A percentile compares a stretch with the other conserved stretches of the same genome.
phyloP scores from a whole-genome alignment of 2,329 filamentous ascomycete genomes.

The Neonectria magnoliae region DNA sequence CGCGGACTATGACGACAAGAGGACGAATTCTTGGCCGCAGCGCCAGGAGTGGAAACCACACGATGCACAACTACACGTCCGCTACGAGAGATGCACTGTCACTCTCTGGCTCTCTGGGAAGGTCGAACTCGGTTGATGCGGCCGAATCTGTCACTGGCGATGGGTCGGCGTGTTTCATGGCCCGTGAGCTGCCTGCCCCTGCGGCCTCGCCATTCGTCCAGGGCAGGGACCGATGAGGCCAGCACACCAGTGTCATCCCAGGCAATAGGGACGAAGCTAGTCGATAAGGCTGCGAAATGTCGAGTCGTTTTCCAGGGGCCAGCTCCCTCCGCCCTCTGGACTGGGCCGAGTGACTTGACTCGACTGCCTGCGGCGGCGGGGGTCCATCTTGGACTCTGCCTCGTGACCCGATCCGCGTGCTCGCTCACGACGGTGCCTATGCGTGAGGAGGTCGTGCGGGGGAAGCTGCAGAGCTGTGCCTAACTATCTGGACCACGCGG shows the following conservation, averaged over 20 bases:
- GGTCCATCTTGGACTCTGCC: not conserved
- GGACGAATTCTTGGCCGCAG: conserved; percentile 12
- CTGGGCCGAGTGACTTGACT: conserved; percentile 10
- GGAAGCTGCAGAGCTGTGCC: not conserved
- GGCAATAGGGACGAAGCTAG: not conserved
- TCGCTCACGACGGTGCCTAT: not conserved
- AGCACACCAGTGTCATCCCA: not conserved
- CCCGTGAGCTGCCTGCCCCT: conserved; percentile 2
- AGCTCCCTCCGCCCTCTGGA: conserved; percentile 4
- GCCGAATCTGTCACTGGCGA: conserved; percentile 8
- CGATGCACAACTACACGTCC: not conserved
- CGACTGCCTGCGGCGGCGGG: not conserved
- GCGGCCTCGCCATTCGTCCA: conserved; percentile 10
- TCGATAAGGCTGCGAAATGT: conserved; percentile 1
- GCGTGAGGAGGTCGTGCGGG: not conserved
- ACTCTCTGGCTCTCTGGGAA: conserved; percentile 5
- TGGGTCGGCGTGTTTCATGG: conserved; percentile 15
- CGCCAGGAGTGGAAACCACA: not conserved
- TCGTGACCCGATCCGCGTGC: not conserved
- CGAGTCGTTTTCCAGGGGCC: conserved; percentile 11
- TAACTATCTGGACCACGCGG: not conserved
- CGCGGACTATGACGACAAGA: conserved; percentile 20
- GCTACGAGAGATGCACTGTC: not conserved
- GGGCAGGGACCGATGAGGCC: not conserved
- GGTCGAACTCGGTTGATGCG: conserved; percentile 4